Base-by-base conservation (phyloP, 2,329 filamentous ascomycete species). In the Verticillium isaacii region DNA sequence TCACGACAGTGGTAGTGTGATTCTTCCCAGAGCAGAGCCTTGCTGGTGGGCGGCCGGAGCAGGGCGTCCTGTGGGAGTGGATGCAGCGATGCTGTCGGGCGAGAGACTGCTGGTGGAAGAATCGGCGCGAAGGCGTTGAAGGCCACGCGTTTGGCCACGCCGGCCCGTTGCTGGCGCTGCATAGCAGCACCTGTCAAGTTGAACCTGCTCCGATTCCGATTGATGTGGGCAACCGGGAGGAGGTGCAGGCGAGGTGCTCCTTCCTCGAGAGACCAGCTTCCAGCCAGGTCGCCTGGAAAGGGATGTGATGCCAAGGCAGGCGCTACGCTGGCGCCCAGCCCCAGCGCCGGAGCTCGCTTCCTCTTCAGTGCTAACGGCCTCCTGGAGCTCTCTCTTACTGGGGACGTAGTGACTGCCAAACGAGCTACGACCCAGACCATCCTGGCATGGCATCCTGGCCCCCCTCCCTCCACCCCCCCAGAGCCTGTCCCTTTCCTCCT, bases 321-420 rank as follows among this genome's bases (percentile, higher is more conserved):
- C 45, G 45, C 19, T 52, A 52, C 45, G 45, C 45, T 52, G 45
- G 45, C 19, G 45, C 45, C 45, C 45, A 52, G 45, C n/a, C 45
- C 19, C 45, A 52, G 45, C n/a, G 19, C 45, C 45, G 45, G 55
- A 57, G 55, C 55, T n/a, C 62, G 57, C 59, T 65, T 60, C 62
- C 62, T 58, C 57, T 60, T 65, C 63, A 61, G 63, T 65, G 36
- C 52, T 54, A 56, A 62, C 60, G 4, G 41, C 45, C 45, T 23
- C 19, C n/a, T 23, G 11, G 8, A 25, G n/a, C 45, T 52, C n/a
- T 52, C 45, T 23, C 23, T 29, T 23, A 52, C 45, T 23, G 41
- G 41, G n/a, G 41, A 23, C 45, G 45, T 52, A 29, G 29, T 19
- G 23, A 23, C 45, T 52, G 45, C 19, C n/a, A 52, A 52, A 52